Evolutionary conservation across 108 stramenopile species (phyloP), one percentile per base, ranked within the genome.

Genomic region (Asterionellopsis glacialis): DNA sequence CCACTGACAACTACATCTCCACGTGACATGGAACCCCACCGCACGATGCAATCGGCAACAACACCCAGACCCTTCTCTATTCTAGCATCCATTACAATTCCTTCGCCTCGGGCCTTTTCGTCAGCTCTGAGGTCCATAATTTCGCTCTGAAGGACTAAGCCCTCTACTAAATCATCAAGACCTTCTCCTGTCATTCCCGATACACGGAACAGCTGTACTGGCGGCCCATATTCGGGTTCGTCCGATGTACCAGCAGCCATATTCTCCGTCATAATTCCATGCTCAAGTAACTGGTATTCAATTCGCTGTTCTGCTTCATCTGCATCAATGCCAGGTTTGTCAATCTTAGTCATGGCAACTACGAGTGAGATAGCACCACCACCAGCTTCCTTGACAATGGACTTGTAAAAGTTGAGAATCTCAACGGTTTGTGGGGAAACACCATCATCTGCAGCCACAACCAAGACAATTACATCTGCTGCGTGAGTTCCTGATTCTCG

Each of bases 391-490:
- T 78, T 76, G 1, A 83, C 82, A 52, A 91, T 88, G n/a, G 83
- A 79, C 67, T 91, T 91, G 82, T 76, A 92, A 67, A 86, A 83
- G n/a, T 96, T 69, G 44, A 98, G 67, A 47, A 94, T 93, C 75
- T 99, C 98, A 25, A 91, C 33, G 0, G 98, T 98, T 70, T 99
- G 98, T 21, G 83, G 85, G 16, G 83, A 83, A 24, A 99, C 76
- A 42, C 98, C 98, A 65, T 99, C 98, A 61, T 96, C 96, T 9
- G 94, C 96, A 9, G 97, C 96, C 4, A 99, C 78, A 0, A 99
- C 98, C 27, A 99, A 74, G 9, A 97, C 86, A 33, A 96, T 95
- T 3, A 97, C 80, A 75, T 99, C 98, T 16, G 97, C 95, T 19
- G 89, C 93, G 63, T 79, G 77, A 10, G 95, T 87, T 43, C 96